Base-by-base conservation (phyloP, 1,284 basidiomycete species). In the Xerocomus amazonicus region DNA sequence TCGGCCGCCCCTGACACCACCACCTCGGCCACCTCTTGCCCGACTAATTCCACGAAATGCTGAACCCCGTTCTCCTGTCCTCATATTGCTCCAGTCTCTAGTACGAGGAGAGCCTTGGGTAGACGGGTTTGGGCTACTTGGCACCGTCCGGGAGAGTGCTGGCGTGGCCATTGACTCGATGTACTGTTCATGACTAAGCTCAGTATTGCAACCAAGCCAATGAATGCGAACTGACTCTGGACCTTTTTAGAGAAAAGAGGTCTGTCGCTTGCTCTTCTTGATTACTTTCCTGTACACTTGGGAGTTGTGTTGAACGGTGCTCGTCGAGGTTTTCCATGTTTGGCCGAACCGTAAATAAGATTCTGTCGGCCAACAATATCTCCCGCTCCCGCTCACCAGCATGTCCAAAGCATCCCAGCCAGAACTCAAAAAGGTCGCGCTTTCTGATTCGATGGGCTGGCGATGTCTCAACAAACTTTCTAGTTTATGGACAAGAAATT, bases 401-500 rank as follows among this genome's bases (percentile, higher is more conserved):
- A 93, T 93, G 91, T 92, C 91, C 28, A 90, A 92, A 74, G 88
- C 90, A 59, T 89, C 90, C 37, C 91, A 94, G 70, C 92, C 92
- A 53, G 92, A 96, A 69, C 79, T 96, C 53, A 96, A 95, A 80
- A 96, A 92, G 82, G 92, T 92, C 7, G 19, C 52, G 41, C 34
- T n/a, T 14, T 36, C 7, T 34, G 28, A 27, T 37, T 1, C 27
- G 48, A 29, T 47, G 37, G 31, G 32, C 26, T 37, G 45, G 48
- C 33, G 51, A 6, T 10, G 3, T 48, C 45, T 50, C 40, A 44
- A 43, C n/a, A 28, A 49, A 8, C 27, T 51, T 47, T 51, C 58
- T 66, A 97, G 90, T 99, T 97, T 69, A 97, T 99, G 91, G 97
- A 99, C 81, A 97, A 97, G 77, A 90, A 89, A 61, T 76, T 98